Base-by-base conservation (phyloP, 192 early-diverging fungal genomes). In the Backusella luteola region DNA sequence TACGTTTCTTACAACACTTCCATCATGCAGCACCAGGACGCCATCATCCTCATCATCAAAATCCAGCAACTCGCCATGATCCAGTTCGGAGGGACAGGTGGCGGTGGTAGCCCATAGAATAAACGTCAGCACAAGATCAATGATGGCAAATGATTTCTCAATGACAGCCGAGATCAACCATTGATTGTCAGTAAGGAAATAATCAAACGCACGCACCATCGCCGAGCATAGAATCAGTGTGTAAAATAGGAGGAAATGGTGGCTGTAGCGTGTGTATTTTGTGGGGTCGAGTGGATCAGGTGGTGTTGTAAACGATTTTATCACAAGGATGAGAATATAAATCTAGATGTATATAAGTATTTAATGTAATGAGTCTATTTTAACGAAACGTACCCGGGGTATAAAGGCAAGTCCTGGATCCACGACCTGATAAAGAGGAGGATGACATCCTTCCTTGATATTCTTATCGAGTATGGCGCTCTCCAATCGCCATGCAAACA, bases 401-500 rank as follows among this genome's bases (percentile, higher is more conserved):
- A 81, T 52, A 53, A 81, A 39, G 3, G 76, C 68, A 19, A 77
- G 21, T 14, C 52, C 53, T 11, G 80, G 80, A 73, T 66, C 63
- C 17, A 75, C 39, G 4, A 81, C 77, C 39, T 75, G 71, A 39
- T 77, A 77, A 4, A 74, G 73, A 3, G 72, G 68, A 15, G 76
- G 34, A 59, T 29, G n/a, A 0, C 23, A 15, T 73, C 46, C 21
- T 3, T 67, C 38, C 6, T 23, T n/a, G 21, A 39, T 35, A 32
- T 46, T 75, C 5, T 69, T 42, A 63, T 81, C 75, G 4, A 76
- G 34, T 1, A 81, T 81, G 2, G 74, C 53, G 63, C 76, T 77
- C 34, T 81, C 80, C 36, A 81, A 38, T 3, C 76, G 76, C 80
- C 80, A 81, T 34, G 80, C 80, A 49, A 81, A 78, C 9, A 75